Evolutionary conservation across 139 green algal genomes (phyloP).

Genomic region (Raphidocelis subcapitata): DNA sequence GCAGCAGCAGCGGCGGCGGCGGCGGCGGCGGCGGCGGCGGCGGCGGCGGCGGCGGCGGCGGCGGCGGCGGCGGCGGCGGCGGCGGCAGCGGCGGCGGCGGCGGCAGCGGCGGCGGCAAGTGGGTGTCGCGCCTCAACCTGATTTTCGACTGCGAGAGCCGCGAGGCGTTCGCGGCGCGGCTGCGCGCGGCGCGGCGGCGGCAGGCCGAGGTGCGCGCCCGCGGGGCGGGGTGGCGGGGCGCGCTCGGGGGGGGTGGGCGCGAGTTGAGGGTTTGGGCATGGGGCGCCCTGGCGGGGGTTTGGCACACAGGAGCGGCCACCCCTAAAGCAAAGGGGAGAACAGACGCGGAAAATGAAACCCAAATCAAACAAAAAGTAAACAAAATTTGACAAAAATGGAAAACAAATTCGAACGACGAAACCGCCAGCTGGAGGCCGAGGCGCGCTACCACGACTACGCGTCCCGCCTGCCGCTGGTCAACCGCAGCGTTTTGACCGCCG

Average conservation of each 20-base stretch:
- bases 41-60: constrained; percentile 31
- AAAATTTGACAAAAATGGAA: too few relatives aligned
- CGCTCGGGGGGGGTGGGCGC: too few relatives aligned
- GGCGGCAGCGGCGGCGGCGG: constrained; percentile 61
- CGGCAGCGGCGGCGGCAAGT: constrained; percentile 51
- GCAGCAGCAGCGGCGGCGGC: too few relatives aligned
- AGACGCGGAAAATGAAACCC: too few relatives aligned
- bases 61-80: constrained; percentile 54
- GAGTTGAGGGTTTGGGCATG: too few relatives aligned
- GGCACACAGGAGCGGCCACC: too few relatives aligned
- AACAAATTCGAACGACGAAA: too few relatives aligned
- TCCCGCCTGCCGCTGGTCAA: constrained; percentile 51
- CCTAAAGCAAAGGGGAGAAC: too few relatives aligned
- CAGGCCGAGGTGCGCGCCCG: constrained; percentile 38
- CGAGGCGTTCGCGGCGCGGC: constrained; percentile 46
- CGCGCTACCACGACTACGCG: constrained; percentile 60
- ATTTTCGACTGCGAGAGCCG: constrained; percentile 60
- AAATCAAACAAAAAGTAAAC: too few relatives aligned
- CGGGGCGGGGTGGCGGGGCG: too few relatives aligned
- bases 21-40: too few relatives aligned
- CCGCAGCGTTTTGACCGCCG: constrained; percentile 50
- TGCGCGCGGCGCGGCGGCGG: constrained; percentile 31
- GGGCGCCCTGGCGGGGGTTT: too few relatives aligned
- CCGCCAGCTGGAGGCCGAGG: constrained; percentile 48
- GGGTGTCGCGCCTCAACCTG: constrained; percentile 73